These are phyloP conservation scores for Asterionellopsis glacialis DNA, from an alignment of 108 stramenopile genomes.

Conservation along the genomic window DNA sequence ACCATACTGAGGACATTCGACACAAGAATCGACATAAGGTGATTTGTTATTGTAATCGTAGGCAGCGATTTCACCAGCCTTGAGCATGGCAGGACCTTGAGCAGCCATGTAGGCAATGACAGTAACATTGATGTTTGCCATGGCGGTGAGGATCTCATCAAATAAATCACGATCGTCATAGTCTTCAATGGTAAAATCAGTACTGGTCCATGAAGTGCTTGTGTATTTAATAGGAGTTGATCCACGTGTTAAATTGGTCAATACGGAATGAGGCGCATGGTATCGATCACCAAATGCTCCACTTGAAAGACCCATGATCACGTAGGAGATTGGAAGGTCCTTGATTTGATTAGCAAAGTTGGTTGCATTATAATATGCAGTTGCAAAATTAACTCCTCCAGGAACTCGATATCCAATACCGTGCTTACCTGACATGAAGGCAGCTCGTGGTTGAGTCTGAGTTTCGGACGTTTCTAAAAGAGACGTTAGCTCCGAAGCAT, in stretches of 20 bases:
- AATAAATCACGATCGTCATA: neutral
- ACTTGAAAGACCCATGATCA: neutral
- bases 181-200: neutral
- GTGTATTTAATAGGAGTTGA: neutral
- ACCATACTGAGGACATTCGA: no score
- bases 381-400: neutral
- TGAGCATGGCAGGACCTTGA: constrained; percentile 10
- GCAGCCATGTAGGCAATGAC: constrained; percentile 11
- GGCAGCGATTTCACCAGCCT: neutral
- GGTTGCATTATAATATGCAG: no score
- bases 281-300: neutral
- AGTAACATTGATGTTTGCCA: neutral
- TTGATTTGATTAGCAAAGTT: no score
- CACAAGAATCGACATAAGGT: no score
- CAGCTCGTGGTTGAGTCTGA: neutral
- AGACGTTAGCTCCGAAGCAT: no score
- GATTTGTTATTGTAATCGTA: neutral
- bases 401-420: constrained; percentile 1
- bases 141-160: neutral
- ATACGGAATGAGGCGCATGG: neutral
- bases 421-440: neutral
- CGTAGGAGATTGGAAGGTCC: neutral
- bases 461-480: no score
- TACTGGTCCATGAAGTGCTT: no score
- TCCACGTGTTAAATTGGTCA: neutral